Conservation (phyloP, 495 filamentous ascomycete genomes). For the Tuber melanosporum region DNA sequence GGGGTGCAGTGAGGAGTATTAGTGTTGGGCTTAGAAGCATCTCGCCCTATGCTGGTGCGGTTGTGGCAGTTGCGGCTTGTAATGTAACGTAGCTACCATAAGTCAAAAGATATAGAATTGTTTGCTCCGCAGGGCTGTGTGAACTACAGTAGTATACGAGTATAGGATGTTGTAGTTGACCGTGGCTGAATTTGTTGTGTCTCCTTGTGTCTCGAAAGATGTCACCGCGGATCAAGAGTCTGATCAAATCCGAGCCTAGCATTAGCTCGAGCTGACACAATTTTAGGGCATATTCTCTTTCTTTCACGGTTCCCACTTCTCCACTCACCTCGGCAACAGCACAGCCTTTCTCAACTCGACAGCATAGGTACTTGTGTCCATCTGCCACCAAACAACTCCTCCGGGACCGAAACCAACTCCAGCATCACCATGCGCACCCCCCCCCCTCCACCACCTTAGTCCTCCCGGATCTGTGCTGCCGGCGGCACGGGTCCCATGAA, state of each 20-base stretch:
- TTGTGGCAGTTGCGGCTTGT: neutral
- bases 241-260: neutral
- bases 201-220: too few relatives aligned
- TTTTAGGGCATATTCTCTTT: neutral
- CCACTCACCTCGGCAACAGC: too few relatives aligned
- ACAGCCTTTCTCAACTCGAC: too few relatives aligned
- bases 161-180: neutral
- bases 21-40: neutral
- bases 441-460: too few relatives aligned
- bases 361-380: too few relatives aligned
- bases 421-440: too few relatives aligned
- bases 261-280: neutral
- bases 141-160: neutral
- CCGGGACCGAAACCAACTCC: too few relatives aligned
- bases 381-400: too few relatives aligned
- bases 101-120: neutral
- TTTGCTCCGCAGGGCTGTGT: neutral
- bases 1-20: neutral
- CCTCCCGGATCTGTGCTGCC: too few relatives aligned
- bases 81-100: neutral
- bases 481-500: too few relatives aligned
- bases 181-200: too few relatives aligned
- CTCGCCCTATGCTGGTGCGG: conserved; percentile 8
- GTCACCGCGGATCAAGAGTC: neutral
- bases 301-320: too few relatives aligned